phyloP scores from a whole-genome alignment of 129 eudicot genomes.

The Glebionis coronaria region DNA sequence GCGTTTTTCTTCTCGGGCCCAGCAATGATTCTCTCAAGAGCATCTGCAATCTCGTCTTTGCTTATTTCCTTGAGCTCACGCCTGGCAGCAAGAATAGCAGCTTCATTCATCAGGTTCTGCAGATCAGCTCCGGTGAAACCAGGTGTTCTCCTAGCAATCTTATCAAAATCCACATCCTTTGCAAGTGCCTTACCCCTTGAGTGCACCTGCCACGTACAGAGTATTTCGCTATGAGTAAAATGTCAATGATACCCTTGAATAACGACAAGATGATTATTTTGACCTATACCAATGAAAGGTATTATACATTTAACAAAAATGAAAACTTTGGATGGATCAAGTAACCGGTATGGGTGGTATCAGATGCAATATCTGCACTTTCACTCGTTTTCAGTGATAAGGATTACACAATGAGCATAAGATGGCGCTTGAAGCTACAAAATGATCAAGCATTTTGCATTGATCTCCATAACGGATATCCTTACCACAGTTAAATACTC shows the following conservation, averaged over 20 bases:
- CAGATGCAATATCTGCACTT: no score
- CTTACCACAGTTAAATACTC: no score
- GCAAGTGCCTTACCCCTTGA: constrained; percentile 96
- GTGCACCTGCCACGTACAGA: constrained; percentile 63
- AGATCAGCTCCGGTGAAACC: constrained; percentile 96
- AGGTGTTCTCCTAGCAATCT: constrained; percentile 90
- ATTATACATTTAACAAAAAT: no score
- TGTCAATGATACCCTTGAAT: background rate
- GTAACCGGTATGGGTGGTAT: no score
- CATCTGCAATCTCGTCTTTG: constrained; percentile 96
- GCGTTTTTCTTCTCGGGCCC: constrained; percentile 99
- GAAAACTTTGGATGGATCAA: no score
- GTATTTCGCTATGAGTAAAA: background rate
- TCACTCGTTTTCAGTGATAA: no score
- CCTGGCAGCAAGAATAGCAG: constrained; percentile 97
- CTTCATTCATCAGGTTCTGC: constrained; percentile 94
- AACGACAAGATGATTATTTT: background rate
- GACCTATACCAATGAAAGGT: background rate
- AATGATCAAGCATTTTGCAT: no score
- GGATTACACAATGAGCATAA: no score
- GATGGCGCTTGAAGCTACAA: no score
- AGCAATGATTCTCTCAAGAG: constrained; percentile 93
- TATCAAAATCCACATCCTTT: constrained; percentile 92
- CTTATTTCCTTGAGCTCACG: constrained; percentile 96
- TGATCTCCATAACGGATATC: no score